phyloP scores from a whole-genome alignment of 768 basidiomycete species.

The Hysterangium stoloniferum region DNA sequence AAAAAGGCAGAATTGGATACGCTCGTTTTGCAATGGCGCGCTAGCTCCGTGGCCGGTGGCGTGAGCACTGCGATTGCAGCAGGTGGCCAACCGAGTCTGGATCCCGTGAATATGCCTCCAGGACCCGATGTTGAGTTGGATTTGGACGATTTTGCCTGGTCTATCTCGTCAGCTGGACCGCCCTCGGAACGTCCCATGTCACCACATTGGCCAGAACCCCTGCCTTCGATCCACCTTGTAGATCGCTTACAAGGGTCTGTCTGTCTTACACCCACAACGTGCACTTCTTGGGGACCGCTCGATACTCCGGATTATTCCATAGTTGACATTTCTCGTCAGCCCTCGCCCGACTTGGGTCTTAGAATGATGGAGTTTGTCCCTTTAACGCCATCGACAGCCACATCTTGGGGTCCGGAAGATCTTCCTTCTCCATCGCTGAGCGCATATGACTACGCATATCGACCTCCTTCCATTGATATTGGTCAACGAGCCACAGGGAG shows the following conservation, averaged over 20 bases:
- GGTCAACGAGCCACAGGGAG: conserved; percentile 30
- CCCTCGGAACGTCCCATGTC: conserved; percentile 29
- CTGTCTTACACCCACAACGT: conserved; percentile 32
- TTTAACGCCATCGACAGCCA: conserved; percentile 18
- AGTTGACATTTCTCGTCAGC: conserved; percentile 31
- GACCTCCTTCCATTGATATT: conserved; percentile 34
- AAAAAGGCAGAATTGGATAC: conserved; percentile 43
- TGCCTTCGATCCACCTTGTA: conserved; percentile 21
- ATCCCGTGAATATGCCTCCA: conserved; percentile 40
- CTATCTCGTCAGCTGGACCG: conserved; percentile 62
- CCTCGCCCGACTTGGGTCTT: conserved; percentile 42
- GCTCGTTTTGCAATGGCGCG: conserved; percentile 62
- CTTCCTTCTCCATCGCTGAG: conserved; percentile 12
- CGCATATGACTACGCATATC: conserved; percentile 19
- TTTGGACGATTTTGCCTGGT: conserved; percentile 63
- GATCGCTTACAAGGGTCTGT: conserved; percentile 38
- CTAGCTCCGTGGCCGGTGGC: conserved; percentile 32
- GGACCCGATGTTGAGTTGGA: conserved; percentile 27
- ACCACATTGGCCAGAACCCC: conserved; percentile 46
- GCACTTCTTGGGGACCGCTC: conserved; percentile 4
- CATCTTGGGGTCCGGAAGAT: conserved; percentile 19
- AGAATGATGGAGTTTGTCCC: conserved; percentile 11
- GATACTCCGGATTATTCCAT: conserved; percentile 26
- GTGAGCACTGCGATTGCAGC: conserved; percentile 41
- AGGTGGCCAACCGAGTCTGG: conserved; percentile 40